These are phyloP conservation scores for Apophysomyces trapeziformis DNA, from an alignment of 371 early-diverging fungal genomes.

Conservation along the genomic window DNA sequence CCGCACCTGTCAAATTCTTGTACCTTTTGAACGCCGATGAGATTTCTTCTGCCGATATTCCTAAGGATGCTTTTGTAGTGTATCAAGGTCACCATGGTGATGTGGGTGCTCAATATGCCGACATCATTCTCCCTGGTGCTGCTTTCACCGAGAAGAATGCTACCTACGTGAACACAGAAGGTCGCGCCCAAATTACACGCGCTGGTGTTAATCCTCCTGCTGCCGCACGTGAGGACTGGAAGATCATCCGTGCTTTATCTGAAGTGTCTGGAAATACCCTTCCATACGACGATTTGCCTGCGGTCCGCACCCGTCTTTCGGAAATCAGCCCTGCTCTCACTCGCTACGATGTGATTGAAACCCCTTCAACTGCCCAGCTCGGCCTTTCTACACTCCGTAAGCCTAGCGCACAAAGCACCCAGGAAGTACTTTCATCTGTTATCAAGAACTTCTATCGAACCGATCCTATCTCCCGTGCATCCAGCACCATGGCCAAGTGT, in stretches of 20 bases:
- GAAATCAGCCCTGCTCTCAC: constrained; percentile 89
- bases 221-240: constrained; percentile 97
- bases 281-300: constrained; percentile 86
- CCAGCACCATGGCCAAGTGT: constrained; percentile 97
- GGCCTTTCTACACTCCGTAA: constrained; percentile 67
- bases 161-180: constrained; percentile 96
- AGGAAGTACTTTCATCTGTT: constrained; percentile 53
- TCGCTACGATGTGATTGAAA: constrained; percentile 73
- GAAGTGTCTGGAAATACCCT: constrained; percentile 87
- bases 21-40: constrained; percentile 96
- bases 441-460: constrained; percentile 95
- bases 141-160: constrained; percentile 97
- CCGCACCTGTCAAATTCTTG: constrained; percentile 70
- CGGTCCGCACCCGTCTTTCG: constrained; percentile 83
- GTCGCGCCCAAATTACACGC: constrained; percentile 90
- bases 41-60: constrained; percentile 71
- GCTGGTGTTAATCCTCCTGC: constrained; percentile 92
- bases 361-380: constrained; percentile 57
- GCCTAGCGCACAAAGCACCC: constrained; percentile 46
- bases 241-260: constrained; percentile 95
- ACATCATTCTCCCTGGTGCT: constrained; percentile 95
- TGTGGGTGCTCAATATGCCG: constrained; percentile 92
- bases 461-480: constrained; percentile 90
- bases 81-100: constrained; percentile 99
- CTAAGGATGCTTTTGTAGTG: constrained; percentile 94